Base-by-base conservation (phyloP, 2,329 filamentous ascomycete species). In the Leptodontidium sp. region DNA sequence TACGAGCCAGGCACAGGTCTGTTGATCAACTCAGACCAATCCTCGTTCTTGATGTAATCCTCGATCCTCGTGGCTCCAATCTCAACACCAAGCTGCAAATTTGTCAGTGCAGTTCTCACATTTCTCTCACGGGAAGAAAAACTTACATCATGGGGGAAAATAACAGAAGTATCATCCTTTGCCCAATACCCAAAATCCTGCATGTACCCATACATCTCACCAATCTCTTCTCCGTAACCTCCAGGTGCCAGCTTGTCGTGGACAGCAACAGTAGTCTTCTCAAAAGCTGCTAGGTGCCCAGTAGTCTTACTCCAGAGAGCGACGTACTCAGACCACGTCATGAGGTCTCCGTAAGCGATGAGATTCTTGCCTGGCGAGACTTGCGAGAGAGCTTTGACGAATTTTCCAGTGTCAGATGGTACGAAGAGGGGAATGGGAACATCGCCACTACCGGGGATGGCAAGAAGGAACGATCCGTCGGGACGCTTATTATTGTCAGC, bases 141-240 rank as follows among this genome's bases (percentile, higher is more conserved):
- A 65, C 69, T 71, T 38, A 74, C 68, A 68, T 73, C 65, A 21
- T 74, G 64, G 4, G 50, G 50, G 24, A 50, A 65, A 11, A 72
- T 61, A 11, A 80, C 75, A 32, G 70, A 73, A 11, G 55, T 8
- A 47, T 76, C 75, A 66, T 81, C 78, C 0, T 77, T 70, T 0
- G 78, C 80, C 71, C 80, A 76, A 67, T 80, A 82, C 1, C 80
- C 80, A 72, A 75, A 79, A 26, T 75, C 72, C n/a, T 62, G 35
- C 26, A 53, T 50, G 66, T 72, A 74, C 1, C 64, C 69, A 61
- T 75, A 77, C 75, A 79, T 80, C 52, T 80, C 79, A 0, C 69
- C 76, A 17, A 80, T 61, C 66, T 81, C 79, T 53, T 68, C 53
- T 11, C 70, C 73, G 53, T 64, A 63, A 0, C 61, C 65, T 52